Conservation (phyloP, 1,139 yeast species). For the Taphrina populina region DNA sequence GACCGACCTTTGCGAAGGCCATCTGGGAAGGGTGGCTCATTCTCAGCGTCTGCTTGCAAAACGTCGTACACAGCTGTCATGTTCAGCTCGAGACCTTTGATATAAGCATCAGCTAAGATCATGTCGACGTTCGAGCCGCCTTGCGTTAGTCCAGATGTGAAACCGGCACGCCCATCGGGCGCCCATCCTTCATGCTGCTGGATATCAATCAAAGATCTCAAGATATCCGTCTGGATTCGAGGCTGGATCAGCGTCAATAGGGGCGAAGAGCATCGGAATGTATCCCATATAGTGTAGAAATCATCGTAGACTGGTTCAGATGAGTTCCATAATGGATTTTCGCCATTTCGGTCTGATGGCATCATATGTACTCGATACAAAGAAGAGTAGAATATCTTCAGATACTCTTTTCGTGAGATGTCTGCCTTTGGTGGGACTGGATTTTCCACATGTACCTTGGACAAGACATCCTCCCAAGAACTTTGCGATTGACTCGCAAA, state of each 20-base stretch:
- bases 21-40: slow-evolving; percentile 19
- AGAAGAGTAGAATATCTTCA: slow-evolving; percentile 27
- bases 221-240: slow-evolving; percentile 9
- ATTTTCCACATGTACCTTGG: slow-evolving; percentile 3
- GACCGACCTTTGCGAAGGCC: slow-evolving; percentile 31
- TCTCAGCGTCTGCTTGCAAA: slow-evolving; percentile 23
- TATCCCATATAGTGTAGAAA: slow-evolving; percentile 32
- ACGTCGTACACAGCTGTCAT: slow-evolving; percentile 21
- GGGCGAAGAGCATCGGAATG: slow-evolving; percentile 29
- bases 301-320: slow-evolving; percentile 23
- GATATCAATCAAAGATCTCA: slow-evolving; percentile 15
- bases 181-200: slow-evolving; percentile 34
- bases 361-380: slow-evolving; percentile 26
- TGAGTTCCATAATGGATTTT: slow-evolving; percentile 24
- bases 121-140: slow-evolving; percentile 30
- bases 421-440: slow-evolving; percentile 15
- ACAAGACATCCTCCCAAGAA: slow-evolving; percentile 10
- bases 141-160: slow-evolving; percentile 28
- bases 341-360: slow-evolving; percentile 23
- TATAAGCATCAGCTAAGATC: slow-evolving; percentile 27
- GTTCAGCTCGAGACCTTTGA: slow-evolving; percentile 20
- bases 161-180: slow-evolving; percentile 29
- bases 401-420: slow-evolving; percentile 4
- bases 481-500: background rate
- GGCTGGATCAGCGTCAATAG: slow-evolving; percentile 25